These are phyloP conservation scores for Fraxinus greggii DNA, from an alignment of 305 asterid species.

Conservation along the genomic window DNA sequence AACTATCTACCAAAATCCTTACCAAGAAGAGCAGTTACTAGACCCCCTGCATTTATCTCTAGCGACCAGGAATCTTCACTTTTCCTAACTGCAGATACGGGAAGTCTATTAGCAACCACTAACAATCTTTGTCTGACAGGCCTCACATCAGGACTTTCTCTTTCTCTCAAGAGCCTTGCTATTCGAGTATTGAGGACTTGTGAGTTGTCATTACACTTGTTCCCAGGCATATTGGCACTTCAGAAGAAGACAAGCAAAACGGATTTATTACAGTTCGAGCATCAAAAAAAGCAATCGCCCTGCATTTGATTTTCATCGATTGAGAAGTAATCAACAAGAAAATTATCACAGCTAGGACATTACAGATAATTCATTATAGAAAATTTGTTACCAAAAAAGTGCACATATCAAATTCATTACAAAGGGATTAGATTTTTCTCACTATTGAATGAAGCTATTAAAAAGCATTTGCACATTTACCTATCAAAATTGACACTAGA, in stretches of 20 bases:
- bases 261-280: constrained; percentile 40
- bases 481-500: constrained; percentile 24
- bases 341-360: constrained; percentile 13
- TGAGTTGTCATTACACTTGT: constrained; percentile 59
- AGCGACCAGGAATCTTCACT: constrained; percentile 90
- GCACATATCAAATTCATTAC: constrained; percentile 21
- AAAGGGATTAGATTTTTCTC: background rate
- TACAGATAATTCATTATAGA: constrained; percentile 24
- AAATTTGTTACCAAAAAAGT: constrained; percentile 20
- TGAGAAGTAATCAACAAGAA: constrained; percentile 27
- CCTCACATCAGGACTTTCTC: constrained; percentile 62
- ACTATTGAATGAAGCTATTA: background rate
- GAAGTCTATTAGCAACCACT: constrained; percentile 96
- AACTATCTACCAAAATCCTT: constrained; percentile 29
- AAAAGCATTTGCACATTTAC: constrained; percentile 24
- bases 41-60: constrained; percentile 96
- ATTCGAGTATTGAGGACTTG: constrained; percentile 45
- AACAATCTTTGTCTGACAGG: constrained; percentile 74
- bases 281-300: constrained; percentile 50
- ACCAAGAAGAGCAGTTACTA: constrained; percentile 97
- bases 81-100: constrained; percentile 89
- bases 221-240: constrained; percentile 75
- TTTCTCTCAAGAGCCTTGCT: constrained; percentile 71
- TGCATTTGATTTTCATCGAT: constrained; percentile 48
- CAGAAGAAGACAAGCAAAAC: constrained; percentile 32